phyloP scores from a whole-genome alignment of 1,284 basidiomycete genomes.

The Cerrena zonata region DNA sequence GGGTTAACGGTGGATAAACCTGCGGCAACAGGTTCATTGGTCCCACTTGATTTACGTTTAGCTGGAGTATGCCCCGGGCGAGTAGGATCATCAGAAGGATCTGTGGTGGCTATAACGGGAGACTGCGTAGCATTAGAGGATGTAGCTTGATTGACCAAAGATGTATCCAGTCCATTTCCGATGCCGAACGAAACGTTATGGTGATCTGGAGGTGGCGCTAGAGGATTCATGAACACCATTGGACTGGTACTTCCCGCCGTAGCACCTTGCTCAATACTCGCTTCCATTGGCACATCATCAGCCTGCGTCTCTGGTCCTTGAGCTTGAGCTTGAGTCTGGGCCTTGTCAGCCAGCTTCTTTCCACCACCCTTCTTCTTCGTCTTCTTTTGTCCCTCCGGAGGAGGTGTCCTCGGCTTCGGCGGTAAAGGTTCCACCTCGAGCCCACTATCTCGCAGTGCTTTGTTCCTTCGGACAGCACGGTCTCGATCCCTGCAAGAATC shows the following conservation, averaged over 20 bases:
- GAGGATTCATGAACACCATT: neutral
- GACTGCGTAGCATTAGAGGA: too few relatives aligned
- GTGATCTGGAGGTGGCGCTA: neutral
- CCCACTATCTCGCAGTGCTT: conserved; percentile 26
- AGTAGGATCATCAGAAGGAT: neutral
- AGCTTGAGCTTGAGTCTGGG: too few relatives aligned
- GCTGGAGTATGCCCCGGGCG: too few relatives aligned
- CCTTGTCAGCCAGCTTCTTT: too few relatives aligned
- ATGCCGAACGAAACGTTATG: neutral
- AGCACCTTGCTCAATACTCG: neutral
- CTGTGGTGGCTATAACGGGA: neutral
- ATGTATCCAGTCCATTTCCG: neutral
- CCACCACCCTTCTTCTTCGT: conserved; percentile 17
- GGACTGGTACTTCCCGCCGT: neutral
- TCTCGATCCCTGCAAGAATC: conserved; percentile 36
- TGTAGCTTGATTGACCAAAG: too few relatives aligned
- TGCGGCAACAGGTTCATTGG: neutral
- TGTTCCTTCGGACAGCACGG: conserved; percentile 27
- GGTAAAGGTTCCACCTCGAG: conserved; percentile 14
- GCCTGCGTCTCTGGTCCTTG: neutral
- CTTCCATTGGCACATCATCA: neutral
- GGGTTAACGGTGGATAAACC: too few relatives aligned
- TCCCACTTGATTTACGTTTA: neutral
- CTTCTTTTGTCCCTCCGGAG: conserved; percentile 11
- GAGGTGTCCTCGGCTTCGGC: conserved; percentile 14